phyloP scores from a whole-genome alignment of 805 yeast genomes.

The Monosporozyma siamensis region DNA sequence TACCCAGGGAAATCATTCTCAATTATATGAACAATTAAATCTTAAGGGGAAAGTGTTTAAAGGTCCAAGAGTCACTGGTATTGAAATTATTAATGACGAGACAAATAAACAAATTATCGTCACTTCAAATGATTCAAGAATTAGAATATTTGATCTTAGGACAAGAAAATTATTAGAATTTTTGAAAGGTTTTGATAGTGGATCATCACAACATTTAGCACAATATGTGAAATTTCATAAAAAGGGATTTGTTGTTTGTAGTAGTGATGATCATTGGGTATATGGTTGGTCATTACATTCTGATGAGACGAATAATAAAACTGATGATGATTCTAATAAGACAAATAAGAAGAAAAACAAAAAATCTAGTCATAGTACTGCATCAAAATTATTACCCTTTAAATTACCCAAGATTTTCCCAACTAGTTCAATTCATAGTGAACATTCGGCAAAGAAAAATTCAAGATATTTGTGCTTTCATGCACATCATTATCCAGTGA shows the following conservation, averaged over 20 bases:
- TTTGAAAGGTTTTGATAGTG: conserved; percentile 66
- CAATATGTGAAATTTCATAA: conserved; percentile 10
- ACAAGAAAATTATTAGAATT: conserved; percentile 49
- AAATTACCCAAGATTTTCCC: background rate
- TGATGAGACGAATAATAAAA: background rate
- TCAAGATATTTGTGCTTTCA: conserved; percentile 61
- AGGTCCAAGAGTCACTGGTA: conserved; percentile 67
- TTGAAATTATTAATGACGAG: conserved; percentile 39
- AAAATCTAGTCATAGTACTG: background rate
- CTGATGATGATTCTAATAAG: background rate
- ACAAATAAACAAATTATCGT: conserved; percentile 34
- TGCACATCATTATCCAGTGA: conserved; percentile 66
- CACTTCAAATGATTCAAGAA: conserved; percentile 73
- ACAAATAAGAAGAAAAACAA: background rate
- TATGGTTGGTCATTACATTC: conserved; percentile 60
- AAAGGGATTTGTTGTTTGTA: conserved; percentile 48
- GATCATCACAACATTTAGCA: conserved; percentile 64
- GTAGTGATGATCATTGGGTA: conserved; percentile 83
- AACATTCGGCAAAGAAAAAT: conserved; percentile 25
- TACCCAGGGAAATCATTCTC: conserved; percentile 9
- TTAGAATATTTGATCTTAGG: conserved; percentile 53
- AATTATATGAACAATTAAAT: conserved; percentile 2
- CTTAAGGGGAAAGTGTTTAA: conserved; percentile 9
- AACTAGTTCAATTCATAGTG: background rate
- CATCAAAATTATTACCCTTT: background rate